Percentiles rank a stretch among this genome's conserved stretches.
Evolutionary conservation across 2,329 filamentous ascomycete species (phyloP).

Genomic region (Paracorniculantispora psalliotae): DNA sequence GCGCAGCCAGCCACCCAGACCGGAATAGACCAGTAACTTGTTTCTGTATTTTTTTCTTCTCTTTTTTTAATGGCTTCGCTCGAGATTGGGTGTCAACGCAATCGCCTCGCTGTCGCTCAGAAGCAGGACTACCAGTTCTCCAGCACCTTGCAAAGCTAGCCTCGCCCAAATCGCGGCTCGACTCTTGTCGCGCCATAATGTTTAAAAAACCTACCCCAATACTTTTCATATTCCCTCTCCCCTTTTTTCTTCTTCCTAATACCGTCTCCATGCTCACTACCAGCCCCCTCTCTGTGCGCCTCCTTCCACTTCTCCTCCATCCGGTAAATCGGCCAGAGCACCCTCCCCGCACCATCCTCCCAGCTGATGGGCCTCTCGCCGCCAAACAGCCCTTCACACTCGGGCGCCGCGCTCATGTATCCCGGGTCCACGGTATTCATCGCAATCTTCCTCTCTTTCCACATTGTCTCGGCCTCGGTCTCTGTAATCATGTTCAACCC

Average conservation of each 20-base stretch:
- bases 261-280: too few species aligned
- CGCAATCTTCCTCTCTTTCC: constrained; percentile 25
- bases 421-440: constrained; percentile 36
- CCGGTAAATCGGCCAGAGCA: constrained; percentile 29
- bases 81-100: too few species aligned
- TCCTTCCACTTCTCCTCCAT: background rate
- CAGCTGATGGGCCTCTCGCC: constrained; percentile 30
- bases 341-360: constrained; percentile 32
- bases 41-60: too few species aligned
- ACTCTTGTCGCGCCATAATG: background rate
- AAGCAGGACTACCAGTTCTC: too few species aligned
- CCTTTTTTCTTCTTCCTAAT: too few species aligned
- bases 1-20: too few species aligned
- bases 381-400: constrained; percentile 21
- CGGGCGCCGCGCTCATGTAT: constrained; percentile 33
- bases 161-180: background rate
- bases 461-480: constrained; percentile 28
- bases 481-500: constrained; percentile 37
- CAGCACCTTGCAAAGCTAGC: too few species aligned
- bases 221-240: background rate
- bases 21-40: too few species aligned
- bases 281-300: too few species aligned
- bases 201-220: background rate
- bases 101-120: too few species aligned
- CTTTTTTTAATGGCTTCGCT: too few species aligned